Evolutionary conservation across 176 grass and related monocot genomes (phyloP).

Genomic region (Oryza glumipatula): DNA sequence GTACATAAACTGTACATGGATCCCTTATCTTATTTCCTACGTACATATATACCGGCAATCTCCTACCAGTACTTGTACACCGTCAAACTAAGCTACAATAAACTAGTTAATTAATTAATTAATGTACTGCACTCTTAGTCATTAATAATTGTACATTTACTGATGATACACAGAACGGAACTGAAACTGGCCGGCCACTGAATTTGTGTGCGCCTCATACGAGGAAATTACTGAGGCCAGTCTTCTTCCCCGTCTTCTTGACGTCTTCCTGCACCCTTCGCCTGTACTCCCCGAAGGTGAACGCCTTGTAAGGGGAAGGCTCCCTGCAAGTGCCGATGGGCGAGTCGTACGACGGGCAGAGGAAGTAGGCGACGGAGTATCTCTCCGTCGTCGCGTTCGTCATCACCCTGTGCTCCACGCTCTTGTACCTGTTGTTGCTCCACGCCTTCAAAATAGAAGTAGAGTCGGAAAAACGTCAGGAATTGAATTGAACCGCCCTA

Average conservation of each 20-base stretch:
- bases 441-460: slow-evolving; percentile 59
- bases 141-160: neutral
- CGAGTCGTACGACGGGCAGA: slow-evolving; percentile 78
- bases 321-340: slow-evolving; percentile 64
- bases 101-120: neutral
- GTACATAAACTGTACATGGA: slow-evolving; percentile 2
- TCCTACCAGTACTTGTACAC: neutral
- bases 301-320: slow-evolving; percentile 62
- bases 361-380: slow-evolving; percentile 81
- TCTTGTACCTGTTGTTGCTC: slow-evolving; percentile 95
- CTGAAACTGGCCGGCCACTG: too few relatives aligned
- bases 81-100: slow-evolving; percentile 20
- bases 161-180: neutral
- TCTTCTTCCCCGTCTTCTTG: slow-evolving; percentile 64
- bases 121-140: neutral
- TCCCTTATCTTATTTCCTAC: neutral
- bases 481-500: neutral
- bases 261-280: slow-evolving; percentile 72
- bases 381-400: slow-evolving; percentile 63
- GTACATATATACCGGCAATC: neutral
- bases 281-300: slow-evolving; percentile 91
- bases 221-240: slow-evolving; percentile 73
- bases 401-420: slow-evolving; percentile 84
- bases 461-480: neutral
- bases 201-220: neutral